Evolutionary conservation across 2,329 filamentous ascomycete species (phyloP).

Genomic region (Talaromyces sp.): DNA sequence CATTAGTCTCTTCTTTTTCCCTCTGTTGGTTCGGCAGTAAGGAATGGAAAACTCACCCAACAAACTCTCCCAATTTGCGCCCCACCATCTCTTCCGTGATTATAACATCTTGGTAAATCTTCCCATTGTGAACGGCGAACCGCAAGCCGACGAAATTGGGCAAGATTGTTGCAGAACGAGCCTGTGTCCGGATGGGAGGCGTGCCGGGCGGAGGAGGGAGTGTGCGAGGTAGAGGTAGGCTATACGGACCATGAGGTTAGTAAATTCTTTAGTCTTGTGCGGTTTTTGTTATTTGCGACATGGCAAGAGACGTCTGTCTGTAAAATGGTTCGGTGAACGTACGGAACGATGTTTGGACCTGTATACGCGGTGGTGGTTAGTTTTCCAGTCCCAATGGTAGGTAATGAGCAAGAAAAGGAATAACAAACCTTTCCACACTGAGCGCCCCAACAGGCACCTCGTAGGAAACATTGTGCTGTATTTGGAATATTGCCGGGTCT

Average conservation of each 20-base stretch:
- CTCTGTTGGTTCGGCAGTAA: neutral
- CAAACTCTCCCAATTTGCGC: slow-evolving; percentile 90
- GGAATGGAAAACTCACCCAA: slow-evolving; percentile 59
- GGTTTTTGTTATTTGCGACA: neutral
- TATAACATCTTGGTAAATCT: slow-evolving; percentile 73
- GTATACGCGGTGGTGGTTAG: slow-evolving; percentile 4
- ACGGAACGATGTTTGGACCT: slow-evolving; percentile 70
- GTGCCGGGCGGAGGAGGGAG: slow-evolving; percentile 56
- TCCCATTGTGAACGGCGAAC: slow-evolving; percentile 91
- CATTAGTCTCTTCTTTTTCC: neutral
- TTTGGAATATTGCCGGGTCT: neutral
- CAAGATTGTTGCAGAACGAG: slow-evolving; percentile 81
- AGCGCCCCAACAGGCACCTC: slow-evolving; percentile 64
- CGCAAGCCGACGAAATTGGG: slow-evolving; percentile 86
- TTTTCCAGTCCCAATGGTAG: neutral
- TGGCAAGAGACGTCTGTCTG: neutral
- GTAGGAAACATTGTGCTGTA: slow-evolving; percentile 60
- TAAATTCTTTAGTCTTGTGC: neutral
- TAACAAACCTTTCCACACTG: slow-evolving; percentile 77
- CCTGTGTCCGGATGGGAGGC: slow-evolving; percentile 77
- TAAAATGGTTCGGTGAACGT: slow-evolving; percentile 35
- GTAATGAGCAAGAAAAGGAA: neutral
- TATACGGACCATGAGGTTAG: slow-evolving; percentile 13
- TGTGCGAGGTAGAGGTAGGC: slow-evolving; percentile 37
- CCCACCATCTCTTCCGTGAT: slow-evolving; percentile 97